Evolutionary conservation across 257 asterid genomes (phyloP).

Genomic region (Coffea eugenioides): DNA sequence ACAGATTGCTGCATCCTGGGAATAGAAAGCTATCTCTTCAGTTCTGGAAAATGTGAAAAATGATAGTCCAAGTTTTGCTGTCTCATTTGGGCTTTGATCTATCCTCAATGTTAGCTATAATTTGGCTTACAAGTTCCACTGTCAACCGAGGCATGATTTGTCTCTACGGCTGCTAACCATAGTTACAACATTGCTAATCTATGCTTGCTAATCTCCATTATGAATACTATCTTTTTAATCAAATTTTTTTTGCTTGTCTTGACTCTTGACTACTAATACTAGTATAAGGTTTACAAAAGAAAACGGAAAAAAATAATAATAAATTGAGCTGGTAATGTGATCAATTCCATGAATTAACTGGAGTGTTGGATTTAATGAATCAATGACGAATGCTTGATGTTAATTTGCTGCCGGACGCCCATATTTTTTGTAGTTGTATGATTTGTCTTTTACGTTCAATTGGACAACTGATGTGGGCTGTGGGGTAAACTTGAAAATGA

Average conservation of each 20-base stretch:
- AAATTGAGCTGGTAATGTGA: not conserved
- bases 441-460: slow-evolving; percentile 13
- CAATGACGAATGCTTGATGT: not conserved
- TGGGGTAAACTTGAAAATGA: not conserved
- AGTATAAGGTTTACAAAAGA: not conserved
- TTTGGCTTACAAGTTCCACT: not conserved
- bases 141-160: not conserved
- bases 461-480: slow-evolving; percentile 18
- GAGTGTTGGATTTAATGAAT: not conserved
- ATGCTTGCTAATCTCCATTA: not conserved
- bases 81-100: not conserved
- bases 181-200: not conserved
- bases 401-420: not conserved
- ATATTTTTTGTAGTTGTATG: not conserved
- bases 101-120: not conserved
- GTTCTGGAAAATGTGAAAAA: not conserved
- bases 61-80: not conserved
- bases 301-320: not conserved
- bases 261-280: not conserved
- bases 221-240: not conserved
- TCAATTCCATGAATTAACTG: not conserved
- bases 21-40: not conserved
- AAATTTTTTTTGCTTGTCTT: not conserved
- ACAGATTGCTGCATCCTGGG: not conserved
- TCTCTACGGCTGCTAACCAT: not conserved